phyloP scores from a whole-genome alignment of 257 asterid species.

The Osmanthus fragrans region DNA sequence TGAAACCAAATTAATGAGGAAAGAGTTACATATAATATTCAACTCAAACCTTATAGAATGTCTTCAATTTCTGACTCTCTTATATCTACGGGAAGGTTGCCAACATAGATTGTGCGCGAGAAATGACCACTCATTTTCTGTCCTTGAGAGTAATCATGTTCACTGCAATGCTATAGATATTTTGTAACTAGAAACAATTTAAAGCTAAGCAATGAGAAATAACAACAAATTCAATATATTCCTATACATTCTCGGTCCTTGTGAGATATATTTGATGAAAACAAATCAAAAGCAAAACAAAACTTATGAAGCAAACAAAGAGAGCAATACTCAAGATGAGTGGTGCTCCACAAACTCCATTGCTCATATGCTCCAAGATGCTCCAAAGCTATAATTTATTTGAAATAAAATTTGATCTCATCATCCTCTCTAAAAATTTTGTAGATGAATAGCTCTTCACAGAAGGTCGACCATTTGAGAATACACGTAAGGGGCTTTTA shows the following conservation, averaged over 20 bases:
- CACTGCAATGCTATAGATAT: conserved; percentile 41
- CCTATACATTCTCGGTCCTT: conserved; percentile 28
- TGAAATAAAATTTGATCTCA: conserved; percentile 70
- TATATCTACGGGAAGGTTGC: conserved; percentile 95
- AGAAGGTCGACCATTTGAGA: conserved; percentile 57
- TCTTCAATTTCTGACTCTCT: conserved; percentile 91
- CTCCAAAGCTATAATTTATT: conserved; percentile 77
- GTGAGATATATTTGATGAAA: conserved; percentile 35
- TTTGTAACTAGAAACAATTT: conserved; percentile 21
- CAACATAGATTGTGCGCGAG: conserved; percentile 93
- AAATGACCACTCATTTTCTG: conserved; percentile 91
- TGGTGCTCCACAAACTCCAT: conserved; percentile 98
- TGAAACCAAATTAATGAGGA: conserved; percentile 2
- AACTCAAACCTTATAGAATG: conserved; percentile 75
- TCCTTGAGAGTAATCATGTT: conserved; percentile 31
- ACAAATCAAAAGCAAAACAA: conserved; percentile 40
- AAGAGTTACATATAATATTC: neutral
- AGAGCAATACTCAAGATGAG: conserved; percentile 97
- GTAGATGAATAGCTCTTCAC: conserved; percentile 86
- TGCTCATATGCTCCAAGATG: conserved; percentile 89
- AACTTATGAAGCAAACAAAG: conserved; percentile 96
- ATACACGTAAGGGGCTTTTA: conserved; percentile 47
- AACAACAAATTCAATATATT: too few species aligned
- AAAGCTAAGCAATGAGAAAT: conserved; percentile 13
- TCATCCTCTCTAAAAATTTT: conserved; percentile 71